Evolutionary conservation across 2,329 filamentous ascomycete genomes (phyloP).

Genomic region (Ascochyta fabae): DNA sequence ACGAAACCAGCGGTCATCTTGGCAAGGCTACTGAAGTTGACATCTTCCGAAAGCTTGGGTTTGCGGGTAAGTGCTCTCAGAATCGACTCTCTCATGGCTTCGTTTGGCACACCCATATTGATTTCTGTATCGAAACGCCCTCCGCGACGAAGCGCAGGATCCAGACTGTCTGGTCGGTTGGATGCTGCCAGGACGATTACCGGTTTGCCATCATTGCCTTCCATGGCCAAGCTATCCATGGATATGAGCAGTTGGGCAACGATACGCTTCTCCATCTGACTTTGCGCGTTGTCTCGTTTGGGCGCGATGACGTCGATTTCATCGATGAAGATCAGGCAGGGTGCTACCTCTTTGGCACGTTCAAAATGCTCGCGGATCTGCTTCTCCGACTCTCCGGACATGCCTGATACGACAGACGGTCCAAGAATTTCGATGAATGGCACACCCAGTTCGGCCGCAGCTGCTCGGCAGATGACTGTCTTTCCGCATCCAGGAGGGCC

Average conservation of each 20-base stretch:
- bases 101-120: conserved; percentile 85
- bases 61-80: conserved; percentile 74
- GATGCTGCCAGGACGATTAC: conserved; percentile 93
- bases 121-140: conserved; percentile 84
- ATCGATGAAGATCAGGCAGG: conserved; percentile 89
- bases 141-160: conserved; percentile 75
- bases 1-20: conserved; percentile 92
- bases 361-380: conserved; percentile 86
- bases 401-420: conserved; percentile 81
- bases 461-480: conserved; percentile 81
- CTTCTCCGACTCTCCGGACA: conserved; percentile 89
- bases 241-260: conserved; percentile 83
- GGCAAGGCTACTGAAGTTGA: conserved; percentile 77
- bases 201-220: conserved; percentile 74
- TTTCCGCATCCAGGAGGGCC: conserved; percentile 87
- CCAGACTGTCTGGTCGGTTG: conserved; percentile 84
- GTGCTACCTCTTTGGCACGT: conserved; percentile 82
- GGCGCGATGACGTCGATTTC: conserved; percentile 91
- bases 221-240: conserved; percentile 78
- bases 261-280: conserved; percentile 89
- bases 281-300: conserved; percentile 81
- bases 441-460: conserved; percentile 76
- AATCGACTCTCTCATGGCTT: conserved; percentile 78
- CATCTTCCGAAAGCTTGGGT: conserved; percentile 68
- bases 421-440: conserved; percentile 84